Evolutionary conservation across 192 early-diverging fungal species (phyloP).

Genomic region (Coemansia sp.): DNA sequence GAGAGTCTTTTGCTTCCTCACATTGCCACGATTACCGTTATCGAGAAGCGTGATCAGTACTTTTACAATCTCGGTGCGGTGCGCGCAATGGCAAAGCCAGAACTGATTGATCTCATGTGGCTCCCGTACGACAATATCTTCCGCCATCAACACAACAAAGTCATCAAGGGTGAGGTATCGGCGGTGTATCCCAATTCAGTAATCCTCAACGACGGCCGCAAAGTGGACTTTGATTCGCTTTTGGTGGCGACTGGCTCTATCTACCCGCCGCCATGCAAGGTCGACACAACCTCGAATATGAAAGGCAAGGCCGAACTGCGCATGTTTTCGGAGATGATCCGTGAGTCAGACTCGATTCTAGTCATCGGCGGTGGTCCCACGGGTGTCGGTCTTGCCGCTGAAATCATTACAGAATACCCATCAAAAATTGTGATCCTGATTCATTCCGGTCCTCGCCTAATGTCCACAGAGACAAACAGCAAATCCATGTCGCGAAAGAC

Average conservation of each 20-base stretch:
- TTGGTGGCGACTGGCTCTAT: conserved; percentile 53
- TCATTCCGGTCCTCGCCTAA: conserved; percentile 38
- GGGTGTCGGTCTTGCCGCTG: conserved; percentile 78
- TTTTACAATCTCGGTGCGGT: conserved; percentile 55
- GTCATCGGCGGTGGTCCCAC: conserved; percentile 78
- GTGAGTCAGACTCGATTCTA: conserved; percentile 59
- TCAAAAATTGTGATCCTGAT: conserved; percentile 39
- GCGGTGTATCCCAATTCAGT: conserved; percentile 52
- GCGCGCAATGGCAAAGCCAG: conserved; percentile 49
- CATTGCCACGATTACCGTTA: conserved; percentile 51
- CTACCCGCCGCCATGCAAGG: conserved; percentile 56
- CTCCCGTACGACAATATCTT: conserved; percentile 53
- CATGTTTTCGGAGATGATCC: conserved; percentile 57
- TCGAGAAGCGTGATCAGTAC: conserved; percentile 56
- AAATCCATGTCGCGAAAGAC: conserved; percentile 59
- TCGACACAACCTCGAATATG: conserved; percentile 32
- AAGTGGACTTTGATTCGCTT: conserved; percentile 54
- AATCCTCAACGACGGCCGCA: conserved; percentile 49
- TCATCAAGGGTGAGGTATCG: conserved; percentile 51
- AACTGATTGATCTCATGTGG: conserved; percentile 53
- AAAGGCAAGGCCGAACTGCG: conserved; percentile 49
- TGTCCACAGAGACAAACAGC: conserved; percentile 47
- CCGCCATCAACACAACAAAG: conserved; percentile 42
- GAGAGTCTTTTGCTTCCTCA: conserved; percentile 35
- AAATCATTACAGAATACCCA: conserved; percentile 58